Base-by-base conservation (phyloP, 1,284 basidiomycete genomes). In the Ganoderma leucocontextum region DNA sequence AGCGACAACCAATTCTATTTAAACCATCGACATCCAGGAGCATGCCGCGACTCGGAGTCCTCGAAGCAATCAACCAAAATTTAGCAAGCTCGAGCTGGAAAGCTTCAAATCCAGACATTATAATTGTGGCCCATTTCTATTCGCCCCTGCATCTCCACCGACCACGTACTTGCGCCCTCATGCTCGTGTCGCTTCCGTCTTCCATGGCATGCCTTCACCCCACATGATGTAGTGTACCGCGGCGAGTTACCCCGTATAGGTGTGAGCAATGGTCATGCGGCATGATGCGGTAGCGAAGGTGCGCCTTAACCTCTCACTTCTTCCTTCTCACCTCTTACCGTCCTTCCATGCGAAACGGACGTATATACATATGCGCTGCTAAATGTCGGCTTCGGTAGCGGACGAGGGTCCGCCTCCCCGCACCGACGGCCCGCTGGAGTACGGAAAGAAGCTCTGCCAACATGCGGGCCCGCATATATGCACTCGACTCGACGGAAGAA, bases 241-340 rank as follows among this genome's bases (percentile, higher is more conserved):
- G 55, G 35, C n/a, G 19, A 35, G 35, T 36, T 58, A 58, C 55
- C n/a, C 35, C 55, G 55, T 33, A 58, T 58, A 35, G 55, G 19
- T 33, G 19, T 15, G 33, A 38, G 1, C 35, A 4, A 35, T 22
- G 35, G 55, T 58, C 55, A 58, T 58, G 55, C 19, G 55, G 55
- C 19, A 12, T 33, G 35, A 33, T 38, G 55, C 52, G 6, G 15
- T 19, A 7, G 29, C 22, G 29, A 55, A 35, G 25, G 15, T 55
- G 25, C 52, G 12, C 12, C 4, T 55, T 55, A 55, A 55, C 35
- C 55, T 58, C 35, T 22, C 35, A 19, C 35, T 12, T 12, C 10
- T 5, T 4, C n/a, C 47, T 49, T 38, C 55, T 58, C 55, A 22
- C 0, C 33, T 19, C 1, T 22, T 4, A 7, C 55, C n/a, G 33